phyloP scores from a whole-genome alignment of 2,329 filamentous ascomycete genomes.

The Rhynchosporium agropyri region DNA sequence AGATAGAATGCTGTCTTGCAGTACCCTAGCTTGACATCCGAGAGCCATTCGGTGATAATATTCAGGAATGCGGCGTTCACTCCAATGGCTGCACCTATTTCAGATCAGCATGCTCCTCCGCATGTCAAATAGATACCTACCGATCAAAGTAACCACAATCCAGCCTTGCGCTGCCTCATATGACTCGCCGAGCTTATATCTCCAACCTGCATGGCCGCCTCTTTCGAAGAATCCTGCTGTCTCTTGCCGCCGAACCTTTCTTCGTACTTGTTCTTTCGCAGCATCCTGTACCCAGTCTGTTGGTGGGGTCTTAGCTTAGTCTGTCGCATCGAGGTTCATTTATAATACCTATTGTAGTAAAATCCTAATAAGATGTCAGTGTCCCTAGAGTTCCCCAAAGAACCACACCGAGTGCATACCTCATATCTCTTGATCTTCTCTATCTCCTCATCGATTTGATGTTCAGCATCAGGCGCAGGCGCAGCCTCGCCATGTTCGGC shows the following conservation, averaged over 20 bases:
- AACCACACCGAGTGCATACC: conserved; percentile 46
- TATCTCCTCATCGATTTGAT: conserved; percentile 89
- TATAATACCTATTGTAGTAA: conserved; percentile 79
- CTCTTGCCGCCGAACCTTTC: conserved; percentile 74
- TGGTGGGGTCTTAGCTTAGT: conserved; percentile 42
- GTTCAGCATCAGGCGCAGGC: conserved; percentile 57
- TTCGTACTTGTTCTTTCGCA: conserved; percentile 81
- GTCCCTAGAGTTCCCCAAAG: background rate
- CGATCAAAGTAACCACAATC: conserved; percentile 95
- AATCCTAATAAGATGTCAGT: conserved; percentile 60
- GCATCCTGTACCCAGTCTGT: conserved; percentile 98
- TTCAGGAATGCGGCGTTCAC: conserved; percentile 91
- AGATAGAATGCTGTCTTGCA: conserved; percentile 95
- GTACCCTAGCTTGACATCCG: conserved; percentile 94
- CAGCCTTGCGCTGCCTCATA: conserved; percentile 97
- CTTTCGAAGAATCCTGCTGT: conserved; percentile 70
- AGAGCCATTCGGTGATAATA: conserved; percentile 95
- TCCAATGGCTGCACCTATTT: conserved; percentile 76
- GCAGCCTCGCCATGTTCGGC: conserved; percentile 63
- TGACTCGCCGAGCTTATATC: conserved; percentile 77
- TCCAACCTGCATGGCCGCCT: conserved; percentile 72
- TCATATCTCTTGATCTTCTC: conserved; percentile 98
- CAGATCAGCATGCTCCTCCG: conserved; percentile 23
- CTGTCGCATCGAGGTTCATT: conserved; percentile 24
- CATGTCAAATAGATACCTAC: conserved; percentile 33